phyloP scores from a whole-genome alignment of 139 green algal species.

The Volvox reticuliferus region DNA sequence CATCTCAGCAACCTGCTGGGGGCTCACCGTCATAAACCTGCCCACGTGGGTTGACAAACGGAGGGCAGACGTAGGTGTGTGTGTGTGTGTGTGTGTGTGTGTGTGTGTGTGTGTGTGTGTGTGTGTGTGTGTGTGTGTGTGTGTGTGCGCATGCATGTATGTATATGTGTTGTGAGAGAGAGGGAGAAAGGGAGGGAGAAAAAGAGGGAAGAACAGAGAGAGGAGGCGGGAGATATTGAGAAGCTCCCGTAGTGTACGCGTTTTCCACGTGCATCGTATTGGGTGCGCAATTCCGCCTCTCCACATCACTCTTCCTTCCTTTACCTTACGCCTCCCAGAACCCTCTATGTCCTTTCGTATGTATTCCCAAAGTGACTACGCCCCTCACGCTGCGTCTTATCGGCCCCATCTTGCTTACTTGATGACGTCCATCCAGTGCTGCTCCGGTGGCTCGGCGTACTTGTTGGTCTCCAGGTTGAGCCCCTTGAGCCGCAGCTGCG shows the following conservation, averaged over 20 bases:
- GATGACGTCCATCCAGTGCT: conserved; percentile 41
- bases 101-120: not conserved
- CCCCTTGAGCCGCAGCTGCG: conserved; percentile 37
- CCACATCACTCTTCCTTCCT: not conserved
- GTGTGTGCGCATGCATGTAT: not conserved
- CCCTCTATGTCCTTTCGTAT: not conserved
- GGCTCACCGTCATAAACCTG: conserved; percentile 29
- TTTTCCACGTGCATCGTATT: not conserved
- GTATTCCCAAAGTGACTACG: not conserved
- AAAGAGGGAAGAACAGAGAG: not conserved
- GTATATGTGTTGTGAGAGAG: not conserved
- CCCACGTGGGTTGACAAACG: not conserved
- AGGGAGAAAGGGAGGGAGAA: not conserved
- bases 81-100: not conserved
- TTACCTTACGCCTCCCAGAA: not conserved
- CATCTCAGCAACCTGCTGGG: conserved; percentile 29
- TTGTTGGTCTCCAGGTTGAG: conserved; percentile 34
- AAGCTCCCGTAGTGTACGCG: not conserved
- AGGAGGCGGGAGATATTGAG: not conserved
- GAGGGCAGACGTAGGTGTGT: not conserved
- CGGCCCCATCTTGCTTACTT: not conserved
- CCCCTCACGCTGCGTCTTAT: not conserved
- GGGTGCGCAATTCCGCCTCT: not conserved
- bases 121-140: not conserved
- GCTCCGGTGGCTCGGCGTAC: conserved; percentile 1